These are phyloP conservation scores for Pyricularia pennisetigena DNA, from an alignment of 2,329 filamentous ascomycete species.

Conservation along the genomic window DNA sequence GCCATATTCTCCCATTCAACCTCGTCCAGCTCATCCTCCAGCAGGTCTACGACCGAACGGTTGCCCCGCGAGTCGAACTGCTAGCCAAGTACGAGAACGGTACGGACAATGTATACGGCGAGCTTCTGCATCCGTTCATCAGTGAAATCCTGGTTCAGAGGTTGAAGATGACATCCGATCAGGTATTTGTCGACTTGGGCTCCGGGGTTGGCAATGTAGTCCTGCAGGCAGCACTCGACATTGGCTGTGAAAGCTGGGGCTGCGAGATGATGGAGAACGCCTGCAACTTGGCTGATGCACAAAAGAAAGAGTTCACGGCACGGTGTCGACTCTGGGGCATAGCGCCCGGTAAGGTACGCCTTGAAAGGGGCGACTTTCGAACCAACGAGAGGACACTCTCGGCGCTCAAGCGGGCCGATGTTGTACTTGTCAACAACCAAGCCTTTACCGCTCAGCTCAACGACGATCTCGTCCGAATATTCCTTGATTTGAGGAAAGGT, in stretches of 20 bases:
- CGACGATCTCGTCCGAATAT: slow-evolving; percentile 74
- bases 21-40: slow-evolving; percentile 73
- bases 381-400: slow-evolving; percentile 59
- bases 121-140: slow-evolving; percentile 77
- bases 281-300: slow-evolving; percentile 69
- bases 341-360: slow-evolving; percentile 64
- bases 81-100: slow-evolving; percentile 82
- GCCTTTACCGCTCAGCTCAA: slow-evolving; percentile 87
- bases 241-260: slow-evolving; percentile 90
- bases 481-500: slow-evolving; percentile 85
- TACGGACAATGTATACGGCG: slow-evolving; percentile 89
- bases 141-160: slow-evolving; percentile 70
- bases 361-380: slow-evolving; percentile 79
- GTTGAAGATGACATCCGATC: slow-evolving; percentile 67
- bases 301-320: slow-evolving; percentile 74
- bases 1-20: slow-evolving; percentile 59
- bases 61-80: slow-evolving; percentile 78
- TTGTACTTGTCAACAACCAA: slow-evolving; percentile 97
- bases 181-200: slow-evolving; percentile 88
- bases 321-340: slow-evolving; percentile 87
- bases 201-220: slow-evolving; percentile 96
- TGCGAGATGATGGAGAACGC: slow-evolving; percentile 95
- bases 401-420: slow-evolving; percentile 75
- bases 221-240: slow-evolving; percentile 83
- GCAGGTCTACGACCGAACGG: slow-evolving; percentile 86